Conservation (phyloP, 257 asterid genomes). For the Nicotiana tabacum region DNA sequence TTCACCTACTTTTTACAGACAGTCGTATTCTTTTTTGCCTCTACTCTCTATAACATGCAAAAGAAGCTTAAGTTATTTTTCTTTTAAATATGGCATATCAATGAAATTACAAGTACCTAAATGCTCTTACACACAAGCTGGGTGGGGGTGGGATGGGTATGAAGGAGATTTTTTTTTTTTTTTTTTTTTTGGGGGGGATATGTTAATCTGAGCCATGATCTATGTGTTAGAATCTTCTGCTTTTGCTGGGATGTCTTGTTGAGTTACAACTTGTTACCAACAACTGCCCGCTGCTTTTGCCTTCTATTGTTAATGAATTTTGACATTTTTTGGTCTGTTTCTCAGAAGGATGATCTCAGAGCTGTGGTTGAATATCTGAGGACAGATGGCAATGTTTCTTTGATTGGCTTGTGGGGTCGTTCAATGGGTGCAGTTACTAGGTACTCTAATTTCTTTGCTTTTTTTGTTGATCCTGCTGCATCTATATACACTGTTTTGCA, state of each 20-base stretch:
- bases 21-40: background rate
- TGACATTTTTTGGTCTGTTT: slow-evolving; percentile 18
- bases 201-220: slow-evolving; percentile 1
- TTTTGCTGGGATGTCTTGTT: background rate
- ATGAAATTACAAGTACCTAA: background rate
- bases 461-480: background rate
- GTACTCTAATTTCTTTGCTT: slow-evolving; percentile 28
- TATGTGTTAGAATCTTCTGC: background rate
- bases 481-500: background rate
- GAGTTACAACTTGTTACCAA: background rate
- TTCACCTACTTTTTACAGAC: background rate
- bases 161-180: no score
- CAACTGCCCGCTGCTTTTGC: background rate
- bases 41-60: background rate
- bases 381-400: slow-evolving; percentile 76
- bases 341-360: slow-evolving; percentile 85
- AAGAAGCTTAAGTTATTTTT: background rate
- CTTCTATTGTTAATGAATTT: background rate
- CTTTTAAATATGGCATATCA: background rate
- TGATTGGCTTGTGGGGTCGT: slow-evolving; percentile 96
- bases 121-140: background rate
- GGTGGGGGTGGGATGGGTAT: background rate
- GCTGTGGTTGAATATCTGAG: slow-evolving; percentile 77
- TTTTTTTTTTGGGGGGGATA: no score
- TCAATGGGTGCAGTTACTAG: slow-evolving; percentile 98